phyloP scores from a whole-genome alignment of 257 asterid genomes.

The Leptodermis oblonga region DNA sequence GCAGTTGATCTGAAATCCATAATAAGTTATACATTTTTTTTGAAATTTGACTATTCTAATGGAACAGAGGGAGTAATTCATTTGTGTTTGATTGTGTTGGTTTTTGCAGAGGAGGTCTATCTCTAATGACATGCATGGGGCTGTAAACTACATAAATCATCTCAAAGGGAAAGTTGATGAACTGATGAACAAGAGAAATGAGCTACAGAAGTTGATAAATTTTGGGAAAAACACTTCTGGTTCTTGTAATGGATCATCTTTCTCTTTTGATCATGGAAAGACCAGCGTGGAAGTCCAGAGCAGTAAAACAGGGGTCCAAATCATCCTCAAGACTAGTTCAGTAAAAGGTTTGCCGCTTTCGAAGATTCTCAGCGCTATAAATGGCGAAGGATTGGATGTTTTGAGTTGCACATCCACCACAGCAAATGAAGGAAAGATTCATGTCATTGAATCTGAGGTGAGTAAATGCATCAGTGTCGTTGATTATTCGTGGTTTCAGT shows the following conservation, averaged over 20 bases:
- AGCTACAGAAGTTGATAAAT: not conserved
- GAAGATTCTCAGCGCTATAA: conserved; percentile 15
- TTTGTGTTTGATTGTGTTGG: not conserved
- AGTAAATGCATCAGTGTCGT: no score
- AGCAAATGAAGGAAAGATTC: conserved; percentile 12
- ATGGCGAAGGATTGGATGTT: conserved; percentile 21
- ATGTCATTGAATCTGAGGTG: conserved; percentile 23
- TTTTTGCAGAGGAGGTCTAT: conserved; percentile 43
- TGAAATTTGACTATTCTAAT: not conserved
- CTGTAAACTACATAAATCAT: conserved; percentile 34
- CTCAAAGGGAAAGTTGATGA: conserved; percentile 27
- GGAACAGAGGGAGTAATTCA: no score
- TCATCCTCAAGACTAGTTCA: conserved; percentile 5
- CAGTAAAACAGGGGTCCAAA: conserved; percentile 8
- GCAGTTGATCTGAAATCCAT: no score
- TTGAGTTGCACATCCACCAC: conserved; percentile 18
- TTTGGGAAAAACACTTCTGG: not conserved
- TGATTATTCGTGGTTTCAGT: not conserved
- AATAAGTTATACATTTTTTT: no score
- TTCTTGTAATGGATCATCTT: not conserved
- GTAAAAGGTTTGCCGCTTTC: conserved; percentile 12
- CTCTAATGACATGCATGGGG: conserved; percentile 38
- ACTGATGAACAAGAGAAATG: conserved; percentile 6
- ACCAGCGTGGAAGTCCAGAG: conserved; percentile 14
- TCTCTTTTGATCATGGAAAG: not conserved